Percentiles rank a stretch among this genome's conserved stretches.
Evolutionary conservation across 2,329 filamentous ascomycete species (phyloP).

Genomic region (Whalleya microplaca): DNA sequence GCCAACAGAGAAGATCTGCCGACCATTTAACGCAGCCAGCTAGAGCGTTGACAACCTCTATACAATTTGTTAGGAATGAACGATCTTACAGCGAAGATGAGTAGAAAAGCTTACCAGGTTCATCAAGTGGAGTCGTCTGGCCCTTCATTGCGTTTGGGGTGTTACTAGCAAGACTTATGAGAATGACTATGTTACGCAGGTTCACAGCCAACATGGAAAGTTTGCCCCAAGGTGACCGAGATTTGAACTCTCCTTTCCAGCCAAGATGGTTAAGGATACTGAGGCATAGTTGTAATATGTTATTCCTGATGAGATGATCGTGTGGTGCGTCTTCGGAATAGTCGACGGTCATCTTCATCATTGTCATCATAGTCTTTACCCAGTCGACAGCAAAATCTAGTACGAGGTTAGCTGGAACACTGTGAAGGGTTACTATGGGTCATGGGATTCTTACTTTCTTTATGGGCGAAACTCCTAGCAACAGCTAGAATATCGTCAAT

Average conservation of each 20-base stretch:
- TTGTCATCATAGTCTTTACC: constrained; percentile 68
- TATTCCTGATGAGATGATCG: constrained; percentile 74
- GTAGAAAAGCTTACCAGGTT: constrained; percentile 54
- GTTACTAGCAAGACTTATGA: constrained; percentile 67
- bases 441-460: constrained; percentile 37
- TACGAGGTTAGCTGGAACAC: constrained; percentile 13
- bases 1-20: constrained; percentile 69
- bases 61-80: constrained; percentile 16
- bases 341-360: constrained; percentile 76
- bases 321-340: constrained; percentile 76
- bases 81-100: constrained; percentile 5
- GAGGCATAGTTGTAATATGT: constrained; percentile 73
- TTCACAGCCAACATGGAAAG: constrained; percentile 77
- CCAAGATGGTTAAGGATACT: constrained; percentile 80
- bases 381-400: constrained; percentile 64
- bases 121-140: constrained; percentile 63
- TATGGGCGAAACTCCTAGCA: constrained; percentile 54
- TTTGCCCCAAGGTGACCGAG: constrained; percentile 70
- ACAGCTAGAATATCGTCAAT: constrained; percentile 76
- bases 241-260: constrained; percentile 65
- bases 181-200: constrained; percentile 70
- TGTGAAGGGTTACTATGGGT: background rate
- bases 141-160: constrained; percentile 57
- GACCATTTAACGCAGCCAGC: constrained; percentile 80
- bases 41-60: constrained; percentile 73